Percentiles rank a stretch among this genome's conserved stretches.
Evolutionary conservation across 2,329 filamentous ascomycete species (phyloP).

Genomic region (Xylariaceae sp.): DNA sequence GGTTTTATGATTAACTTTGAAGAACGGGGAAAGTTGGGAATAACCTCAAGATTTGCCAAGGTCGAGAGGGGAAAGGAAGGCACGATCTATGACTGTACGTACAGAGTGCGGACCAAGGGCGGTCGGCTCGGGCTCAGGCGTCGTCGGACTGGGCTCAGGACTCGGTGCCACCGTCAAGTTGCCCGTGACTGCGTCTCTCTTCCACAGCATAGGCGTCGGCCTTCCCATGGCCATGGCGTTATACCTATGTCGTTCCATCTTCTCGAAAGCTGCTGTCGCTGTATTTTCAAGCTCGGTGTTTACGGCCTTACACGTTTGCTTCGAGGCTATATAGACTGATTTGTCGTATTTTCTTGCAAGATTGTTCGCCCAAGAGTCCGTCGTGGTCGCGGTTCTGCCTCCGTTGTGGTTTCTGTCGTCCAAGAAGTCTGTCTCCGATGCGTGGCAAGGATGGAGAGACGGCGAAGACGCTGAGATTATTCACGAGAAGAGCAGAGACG

Average conservation of each 20-base stretch:
- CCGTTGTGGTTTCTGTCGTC: no score
- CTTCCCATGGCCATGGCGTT: not conserved
- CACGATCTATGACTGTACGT: constrained; percentile 2
- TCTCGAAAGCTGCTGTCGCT: no score
- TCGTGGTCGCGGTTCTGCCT: no score
- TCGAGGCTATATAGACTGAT: no score
- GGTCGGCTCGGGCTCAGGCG: constrained; percentile 2
- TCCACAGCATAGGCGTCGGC: not conserved
- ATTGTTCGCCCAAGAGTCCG: not conserved
- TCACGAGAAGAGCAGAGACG: no score
- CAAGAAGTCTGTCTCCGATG: not conserved
- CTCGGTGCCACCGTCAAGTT: constrained; percentile 15
- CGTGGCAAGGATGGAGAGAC: no score
- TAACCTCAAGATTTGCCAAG: no score
- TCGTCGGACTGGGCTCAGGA: constrained; percentile 3
- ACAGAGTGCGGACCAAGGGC: constrained; percentile 3
- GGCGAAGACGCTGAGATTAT: no score
- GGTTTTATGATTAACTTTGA: no score
- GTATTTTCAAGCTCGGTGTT: not conserved
- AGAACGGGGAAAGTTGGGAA: no score
- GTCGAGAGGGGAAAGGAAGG: not conserved
- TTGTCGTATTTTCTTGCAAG: not conserved
- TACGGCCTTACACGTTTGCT: not conserved
- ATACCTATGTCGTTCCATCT: not conserved
- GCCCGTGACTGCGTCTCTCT: constrained; percentile 10